Evolutionary conservation across 2,329 filamentous ascomycete species (phyloP), one percentile per base, ranked within the genome.

Genomic region (Pyricularia grisea): DNA sequence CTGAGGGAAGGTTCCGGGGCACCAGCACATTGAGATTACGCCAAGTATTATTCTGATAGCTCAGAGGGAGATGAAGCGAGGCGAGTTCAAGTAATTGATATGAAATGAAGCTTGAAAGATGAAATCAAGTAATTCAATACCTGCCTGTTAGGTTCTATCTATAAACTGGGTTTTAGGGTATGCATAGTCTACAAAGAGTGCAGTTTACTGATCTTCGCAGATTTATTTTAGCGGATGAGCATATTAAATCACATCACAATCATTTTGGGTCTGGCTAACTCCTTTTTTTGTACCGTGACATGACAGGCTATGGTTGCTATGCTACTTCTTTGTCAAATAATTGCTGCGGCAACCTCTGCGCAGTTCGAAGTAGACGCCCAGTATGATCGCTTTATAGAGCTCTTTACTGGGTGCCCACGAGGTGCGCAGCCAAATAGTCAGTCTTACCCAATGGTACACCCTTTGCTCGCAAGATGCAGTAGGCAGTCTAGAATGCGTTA

Each of bases 401-500:
- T 25, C n/a, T 4, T 7, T 10, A 11, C 9, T 12, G 17, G 2
- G 12, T 25, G 23, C 17, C 31, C n/a, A 7, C 30, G 6, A 72
- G 20, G 67, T 73, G 76, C 33, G 67, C 4, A 14, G n/a, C 67
- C 65, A 88, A 72, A 73, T 81, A 89, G 72, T 89, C 85, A 25
- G 71, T 55, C 80, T 89, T 90, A 12, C 87, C 87, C 33, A 90
- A 27, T 0, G 81, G 81, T 17, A 89, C 84, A 0, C 87, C 87
- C 75, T 84, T 81, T 65, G 78, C 79, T 66, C 88, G 78, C 73
- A 90, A 73, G 66, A 90, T 84, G 2, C 75, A 79, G 75, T 90
- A 90, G 7, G 84, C 82, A 6, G 81, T 87, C 66, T 50, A 7
- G 7, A n/a, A 50, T 50, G 42, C 14, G 42, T 50, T 50, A 50